Evolutionary conservation across 768 basidiomycete species (phyloP), one percentile per base, ranked within the genome.

Genomic region (Pilatotrama ljubarskyi): DNA sequence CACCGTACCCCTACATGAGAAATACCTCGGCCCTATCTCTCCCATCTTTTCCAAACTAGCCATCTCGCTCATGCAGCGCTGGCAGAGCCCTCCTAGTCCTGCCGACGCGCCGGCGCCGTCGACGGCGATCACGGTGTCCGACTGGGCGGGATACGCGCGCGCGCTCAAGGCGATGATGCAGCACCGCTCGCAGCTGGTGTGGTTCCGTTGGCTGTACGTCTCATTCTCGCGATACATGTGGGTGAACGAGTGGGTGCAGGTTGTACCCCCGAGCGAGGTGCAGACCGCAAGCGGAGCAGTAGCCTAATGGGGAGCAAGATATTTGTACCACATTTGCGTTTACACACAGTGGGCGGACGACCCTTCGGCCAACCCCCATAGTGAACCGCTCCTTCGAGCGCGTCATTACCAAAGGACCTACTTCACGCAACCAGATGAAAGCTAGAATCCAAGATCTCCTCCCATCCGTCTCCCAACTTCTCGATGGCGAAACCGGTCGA

Each of bases 181-280:
- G 58, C 95, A 97, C 65, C 62, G 74, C 54, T 86, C 85, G 59
- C 95, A 97, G 76, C 74, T 93, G 59, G 83, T 85, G 42, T 95
- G 94, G 94, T 96, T 93, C 76, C 83, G 95, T 41, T 93, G 89
- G 84, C 74, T 95, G 56, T 91, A 94, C 69, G 78, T 95, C 38
- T 63, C 74, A 20, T 91, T 88, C 69, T 94, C 91, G 17, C 80
- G 88, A 57, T 93, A 95, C 69, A 90, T 96, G 91, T 96, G 95
- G 94, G 84, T 91, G 25, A 95, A 95, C 63, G 87, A 91, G 63
- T 92, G 91, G 83, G 77, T 79, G 2, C 82, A 86, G 69, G 67
- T 90, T 44, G 55, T 37, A 13, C 36, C 50, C 4, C 46, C 46
- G 8, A 46, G 20, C 24, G 44, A 25, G 22, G 44, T 46, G 22